Base-by-base conservation (phyloP, 129 eudicot genomes). In the Escallonia rubra region DNA sequence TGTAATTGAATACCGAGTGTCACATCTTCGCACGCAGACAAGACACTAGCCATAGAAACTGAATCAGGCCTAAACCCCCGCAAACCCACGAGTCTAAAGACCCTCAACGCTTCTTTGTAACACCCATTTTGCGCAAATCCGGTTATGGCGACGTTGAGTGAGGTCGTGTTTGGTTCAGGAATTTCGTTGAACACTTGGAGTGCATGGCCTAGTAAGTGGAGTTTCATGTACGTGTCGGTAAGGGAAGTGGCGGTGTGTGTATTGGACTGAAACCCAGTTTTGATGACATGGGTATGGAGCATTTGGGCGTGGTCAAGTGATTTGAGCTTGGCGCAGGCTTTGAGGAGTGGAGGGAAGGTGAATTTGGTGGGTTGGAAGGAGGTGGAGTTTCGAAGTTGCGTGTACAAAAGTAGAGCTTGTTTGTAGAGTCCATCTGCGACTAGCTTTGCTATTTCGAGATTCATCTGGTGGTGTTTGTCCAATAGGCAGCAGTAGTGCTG, bases 101-200 rank as follows among this genome's bases (percentile, higher is more conserved):
- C 65, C 41, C 71, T 63, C 11, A 81, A 79, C n/a, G 81, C 76
- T 14, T 76, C 81, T 16, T 77, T 13, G 38, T 6, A 71, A 63
- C 49, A 46, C 75, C 91, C 86, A 47, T 86, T 83, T 0, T 61
- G 76, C 0, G 63, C 63, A 59, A 83, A 86, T 68, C 96, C 91
- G 34, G 95, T 86, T 61, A 92, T 67, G 6, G 71, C 42, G 56
- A 74, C 91, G 43, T 83, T 83, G 4, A 81, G 45, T 3, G 65
- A 55, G 0, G 82, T 65, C 0, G 76, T 50, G 69, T 67, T 81
- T 72, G 86, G 89, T 59, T 86, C 64, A 59, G 95, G 60, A 16
- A 88, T 79, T 85, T 81, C 96, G 64, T 85, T 90, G 76, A 88
- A 88, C 96, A 88, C 74, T 69, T 91, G 72, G 71, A 76, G 61